phyloP scores from a whole-genome alignment of 2,329 filamentous ascomycete species.

The Apiospora saccharicola region DNA sequence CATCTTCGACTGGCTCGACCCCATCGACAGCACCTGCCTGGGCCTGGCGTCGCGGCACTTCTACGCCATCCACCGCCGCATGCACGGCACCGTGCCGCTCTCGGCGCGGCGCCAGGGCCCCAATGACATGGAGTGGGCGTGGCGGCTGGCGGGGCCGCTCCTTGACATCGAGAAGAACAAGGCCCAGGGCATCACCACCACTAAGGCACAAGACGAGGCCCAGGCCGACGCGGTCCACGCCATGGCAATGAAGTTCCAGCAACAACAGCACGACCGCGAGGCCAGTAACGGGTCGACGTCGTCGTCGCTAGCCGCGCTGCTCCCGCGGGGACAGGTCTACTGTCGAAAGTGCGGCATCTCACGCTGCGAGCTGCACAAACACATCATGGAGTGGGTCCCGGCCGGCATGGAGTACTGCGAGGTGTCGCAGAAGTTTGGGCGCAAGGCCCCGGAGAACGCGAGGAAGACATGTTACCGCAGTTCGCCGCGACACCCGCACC shows the following conservation, averaged over 20 bases:
- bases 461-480: slow-evolving; percentile 64
- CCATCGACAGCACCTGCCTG: slow-evolving; percentile 69
- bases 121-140: slow-evolving; percentile 70
- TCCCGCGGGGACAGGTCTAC: slow-evolving; percentile 65
- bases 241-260: slow-evolving; percentile 28
- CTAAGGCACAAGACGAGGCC: slow-evolving; percentile 27
- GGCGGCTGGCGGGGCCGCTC: slow-evolving; percentile 61
- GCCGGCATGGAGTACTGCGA: slow-evolving; percentile 65
- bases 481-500: slow-evolving; percentile 64
- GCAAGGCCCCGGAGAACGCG: slow-evolving; percentile 53
- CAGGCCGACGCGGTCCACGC: slow-evolving; percentile 23
- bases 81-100: slow-evolving; percentile 64
- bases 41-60: slow-evolving; percentile 65
- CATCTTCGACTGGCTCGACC: slow-evolving; percentile 69
- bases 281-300: slow-evolving; percentile 29
- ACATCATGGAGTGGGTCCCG: slow-evolving; percentile 68
- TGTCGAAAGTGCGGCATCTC: slow-evolving; percentile 68
- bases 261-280: neutral
- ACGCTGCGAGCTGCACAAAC: slow-evolving; percentile 69
- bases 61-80: slow-evolving; percentile 64
- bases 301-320: slow-evolving; percentile 53
- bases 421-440: slow-evolving; percentile 64
- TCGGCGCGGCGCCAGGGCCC: slow-evolving; percentile 64
- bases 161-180: slow-evolving; percentile 23
- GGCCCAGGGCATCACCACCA: slow-evolving; percentile 28